Evolutionary conservation across 1,139 yeast genomes (phyloP).

Genomic region (Pichia sp.): DNA sequence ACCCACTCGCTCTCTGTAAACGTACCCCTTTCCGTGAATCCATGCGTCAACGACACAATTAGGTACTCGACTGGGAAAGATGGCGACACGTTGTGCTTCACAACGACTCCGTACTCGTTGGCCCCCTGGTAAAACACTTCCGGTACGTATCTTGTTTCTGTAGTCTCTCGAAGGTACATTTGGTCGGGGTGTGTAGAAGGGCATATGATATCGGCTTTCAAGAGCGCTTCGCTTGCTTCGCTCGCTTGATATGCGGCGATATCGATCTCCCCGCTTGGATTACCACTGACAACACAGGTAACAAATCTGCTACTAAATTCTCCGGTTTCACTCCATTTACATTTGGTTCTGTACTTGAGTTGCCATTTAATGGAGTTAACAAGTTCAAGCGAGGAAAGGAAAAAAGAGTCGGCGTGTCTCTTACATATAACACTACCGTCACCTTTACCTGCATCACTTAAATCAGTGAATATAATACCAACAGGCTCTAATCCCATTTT

Average conservation of each 20-base stretch:
- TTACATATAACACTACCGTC: conserved; percentile 89
- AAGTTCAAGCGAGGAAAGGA: conserved; percentile 78
- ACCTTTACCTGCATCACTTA: conserved; percentile 78
- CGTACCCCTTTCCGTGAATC: conserved; percentile 62
- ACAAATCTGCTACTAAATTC: conserved; percentile 80
- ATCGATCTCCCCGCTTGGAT: conserved; percentile 78
- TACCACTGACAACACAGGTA: conserved; percentile 89
- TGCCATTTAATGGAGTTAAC: conserved; percentile 83
- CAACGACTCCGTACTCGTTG: conserved; percentile 84
- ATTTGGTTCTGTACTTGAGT: conserved; percentile 51
- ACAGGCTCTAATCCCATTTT: conserved; percentile 62
- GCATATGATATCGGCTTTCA: conserved; percentile 74
- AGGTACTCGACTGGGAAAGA: conserved; percentile 93
- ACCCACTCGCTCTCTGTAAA: conserved; percentile 48
- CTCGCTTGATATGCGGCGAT: conserved; percentile 89
- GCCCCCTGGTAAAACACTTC: conserved; percentile 80
- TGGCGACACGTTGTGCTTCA: conserved; percentile 86
- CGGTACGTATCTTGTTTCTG: conserved; percentile 76
- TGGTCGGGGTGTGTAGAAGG: conserved; percentile 90
- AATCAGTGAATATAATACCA: conserved; percentile 85
- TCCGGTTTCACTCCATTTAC: conserved; percentile 63
- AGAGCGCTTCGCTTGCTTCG: conserved; percentile 78
- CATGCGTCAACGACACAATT: conserved; percentile 83
- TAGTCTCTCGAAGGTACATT: conserved; percentile 71
- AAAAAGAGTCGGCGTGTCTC: conserved; percentile 87